phyloP scores from a whole-genome alignment of 768 basidiomycete species.

The Hirschioporus abietinus region DNA sequence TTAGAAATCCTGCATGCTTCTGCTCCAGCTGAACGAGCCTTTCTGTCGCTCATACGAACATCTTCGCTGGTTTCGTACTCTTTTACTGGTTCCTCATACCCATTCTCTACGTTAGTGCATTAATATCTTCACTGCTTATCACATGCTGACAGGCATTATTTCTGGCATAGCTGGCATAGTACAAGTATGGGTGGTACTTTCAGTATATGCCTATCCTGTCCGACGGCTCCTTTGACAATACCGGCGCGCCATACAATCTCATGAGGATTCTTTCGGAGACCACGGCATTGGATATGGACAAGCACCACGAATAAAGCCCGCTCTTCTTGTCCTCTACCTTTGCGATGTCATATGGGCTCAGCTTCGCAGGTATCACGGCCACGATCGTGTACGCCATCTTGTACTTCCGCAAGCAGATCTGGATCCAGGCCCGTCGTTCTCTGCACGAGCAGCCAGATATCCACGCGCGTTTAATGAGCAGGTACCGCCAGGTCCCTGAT shows the following conservation, averaged over 20 bases:
- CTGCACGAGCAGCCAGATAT: slow-evolving; percentile 44
- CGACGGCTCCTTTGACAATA: slow-evolving; percentile 26
- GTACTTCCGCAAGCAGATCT: slow-evolving; percentile 65
- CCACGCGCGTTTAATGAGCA: slow-evolving; percentile 38
- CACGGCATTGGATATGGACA: slow-evolving; percentile 12
- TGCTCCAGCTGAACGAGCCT: not conserved
- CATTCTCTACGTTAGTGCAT: slow-evolving; percentile 22
- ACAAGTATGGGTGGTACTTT: slow-evolving; percentile 14
- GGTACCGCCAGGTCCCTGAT: slow-evolving; percentile 60
- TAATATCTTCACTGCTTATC: slow-evolving; percentile 7
- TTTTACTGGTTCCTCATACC: slow-evolving; percentile 49
- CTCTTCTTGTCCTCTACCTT: slow-evolving; percentile 22
- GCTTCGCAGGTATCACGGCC: slow-evolving; percentile 76
- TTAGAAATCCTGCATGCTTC: not conserved
- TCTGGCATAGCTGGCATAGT: slow-evolving; percentile 12
- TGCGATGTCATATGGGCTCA: slow-evolving; percentile 23
- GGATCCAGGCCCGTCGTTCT: slow-evolving; percentile 61
- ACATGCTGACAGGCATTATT: slow-evolving; percentile 6
- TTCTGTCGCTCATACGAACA: slow-evolving; percentile 34
- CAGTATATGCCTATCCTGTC: slow-evolving; percentile 24
- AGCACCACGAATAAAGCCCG: slow-evolving; percentile 15
- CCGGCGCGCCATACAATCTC: slow-evolving; percentile 25
- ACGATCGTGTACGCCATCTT: slow-evolving; percentile 58
- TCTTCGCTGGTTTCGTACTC: slow-evolving; percentile 54
- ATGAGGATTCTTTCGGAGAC: slow-evolving; percentile 17